Base-by-base conservation (phyloP, 2,329 filamentous ascomycete species). In the Shiraia bambusicola region DNA sequence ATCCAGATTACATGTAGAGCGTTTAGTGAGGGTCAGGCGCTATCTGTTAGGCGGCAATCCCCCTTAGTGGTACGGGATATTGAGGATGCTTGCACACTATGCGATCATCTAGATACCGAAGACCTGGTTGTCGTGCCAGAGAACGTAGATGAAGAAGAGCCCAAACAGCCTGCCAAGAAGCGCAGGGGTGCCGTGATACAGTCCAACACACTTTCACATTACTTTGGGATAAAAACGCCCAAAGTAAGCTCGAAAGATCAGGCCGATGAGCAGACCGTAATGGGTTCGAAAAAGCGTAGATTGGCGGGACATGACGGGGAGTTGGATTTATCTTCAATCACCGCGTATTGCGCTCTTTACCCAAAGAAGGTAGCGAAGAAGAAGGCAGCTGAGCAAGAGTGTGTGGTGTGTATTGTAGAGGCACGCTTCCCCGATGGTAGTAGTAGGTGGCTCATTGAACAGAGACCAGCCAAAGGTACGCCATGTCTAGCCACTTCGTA, bases 331-430 rank as follows among this genome's bases (percentile, higher is more conserved):
- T 60, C 52, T 22, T 50, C 47, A 3, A 43, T 58, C 15, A 30
- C 47, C 8, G 42, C 44, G 7, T 68, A 68, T 36, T 66, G 64
- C 38, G 58, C 65, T 1, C 57, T 67, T 10, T 69, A 65, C 30
- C 66, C 66, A 1, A 65, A 66, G 34, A 67, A 63, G 26, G 48
- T 56, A 0, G 51, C 57, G 16, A 69, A 66, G 45, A 68, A 67
- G 47, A 63, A 63, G 32, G 56, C 52, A 2, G 50, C 56, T 5
- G 64, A 68, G 29, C 58, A 67, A 40, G 58, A 65, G 6, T 63
- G 58, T 30, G 49, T 58, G 2, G 63, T 69, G 2, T 68, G 65
- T 31, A 47, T 69, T 6, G 40, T 68, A 28, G 56, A 64, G 36
- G 33, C 54, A 10, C 19, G 30, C 22, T 15, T 33, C 5, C 17